Base-by-base conservation (phyloP, 345 rosid genomes). In the Salix arbutifolia region DNA sequence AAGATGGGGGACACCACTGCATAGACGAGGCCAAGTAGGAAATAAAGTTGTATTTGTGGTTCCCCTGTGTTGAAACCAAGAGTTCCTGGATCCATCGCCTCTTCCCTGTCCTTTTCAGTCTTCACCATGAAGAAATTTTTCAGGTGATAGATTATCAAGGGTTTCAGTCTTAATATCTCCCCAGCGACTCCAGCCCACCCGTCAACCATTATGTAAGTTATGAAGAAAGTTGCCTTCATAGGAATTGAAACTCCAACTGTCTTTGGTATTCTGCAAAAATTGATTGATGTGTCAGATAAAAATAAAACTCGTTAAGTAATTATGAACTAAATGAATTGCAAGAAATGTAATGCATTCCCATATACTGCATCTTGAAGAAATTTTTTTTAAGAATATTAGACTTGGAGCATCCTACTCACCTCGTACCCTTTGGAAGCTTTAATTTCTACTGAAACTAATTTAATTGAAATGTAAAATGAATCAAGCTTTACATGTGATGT, bases 141-240 rank as follows among this genome's bases (percentile, higher is more conserved):
- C 73, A 93, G 72, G 85, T 92, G 99, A 71, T 88, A 93, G 28
- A 96, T 85, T 73, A 95, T 84, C 74, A 95, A 84, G 7, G 97
- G 96, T 78, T 88, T 92, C 78, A 95, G 70, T 82, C 99, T 85
- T 23, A 95, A 80, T 66, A 93, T 93, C 85, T 95, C 98, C 60
- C 90, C 99, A 6, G 99, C 99, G 28, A 90, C 96, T 79, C 99
- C 98, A 38, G 99, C 98, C 98, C 99, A 95, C 68, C 99, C 99
- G 30, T 93, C 99, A 23, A 93, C 99, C 97, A 92, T 94, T 69
- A 92, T 87, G 74, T 91, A 94, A 8, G 98, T 94, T 70, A 94
- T 92, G 86, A 94, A 94, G 89, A 94, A 94, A 5, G 98, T 92
- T 53, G 98, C 99, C 80, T 96, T 96, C 97, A 91, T 93, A 17